Conservation (phyloP, 108 stramenopile genomes). For the Fistulifera pelliculosa region DNA sequence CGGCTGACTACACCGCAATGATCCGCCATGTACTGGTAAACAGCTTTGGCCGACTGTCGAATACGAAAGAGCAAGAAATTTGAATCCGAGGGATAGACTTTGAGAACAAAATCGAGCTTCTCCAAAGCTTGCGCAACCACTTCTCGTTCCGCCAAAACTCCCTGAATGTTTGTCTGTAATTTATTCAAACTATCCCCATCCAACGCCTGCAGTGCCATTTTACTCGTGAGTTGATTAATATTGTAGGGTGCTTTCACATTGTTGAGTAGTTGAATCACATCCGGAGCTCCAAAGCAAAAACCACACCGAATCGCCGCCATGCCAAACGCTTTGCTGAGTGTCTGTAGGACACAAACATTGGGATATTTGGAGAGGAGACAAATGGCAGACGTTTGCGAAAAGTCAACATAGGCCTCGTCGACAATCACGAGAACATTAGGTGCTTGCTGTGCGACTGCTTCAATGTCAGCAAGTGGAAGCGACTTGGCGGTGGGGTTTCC, state of each 20-base stretch:
- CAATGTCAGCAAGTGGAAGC: slow-evolving; percentile 66
- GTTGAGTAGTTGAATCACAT: slow-evolving; percentile 91
- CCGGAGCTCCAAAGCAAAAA: slow-evolving; percentile 79
- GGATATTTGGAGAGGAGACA: slow-evolving; percentile 53
- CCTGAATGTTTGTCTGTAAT: slow-evolving; percentile 55
- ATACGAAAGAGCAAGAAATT: slow-evolving; percentile 87
- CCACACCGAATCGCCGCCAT: slow-evolving; percentile 94
- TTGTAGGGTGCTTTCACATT: slow-evolving; percentile 97
- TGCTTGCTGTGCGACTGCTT: slow-evolving; percentile 34
- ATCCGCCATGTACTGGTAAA: slow-evolving; percentile 93
- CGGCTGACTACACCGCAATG: slow-evolving; percentile 76
- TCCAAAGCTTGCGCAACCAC: slow-evolving; percentile 44
- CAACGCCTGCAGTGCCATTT: slow-evolving; percentile 79
- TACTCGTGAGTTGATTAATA: slow-evolving; percentile 79
- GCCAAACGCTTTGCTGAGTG: slow-evolving; percentile 94
- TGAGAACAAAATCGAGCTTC: slow-evolving; percentile 60
- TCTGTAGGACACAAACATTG: slow-evolving; percentile 89
- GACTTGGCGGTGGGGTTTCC: slow-evolving; percentile 92
- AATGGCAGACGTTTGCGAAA: slow-evolving; percentile 41
- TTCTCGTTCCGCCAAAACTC: slow-evolving; percentile 49
- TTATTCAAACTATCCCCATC: slow-evolving; percentile 25
- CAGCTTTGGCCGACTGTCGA: slow-evolving; percentile 52
- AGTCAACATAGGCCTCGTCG: slow-evolving; percentile 96
- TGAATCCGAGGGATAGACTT: slow-evolving; percentile 76
- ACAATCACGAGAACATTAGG: slow-evolving; percentile 81